Conservation (phyloP, 768 basidiomycete genomes). For the Termitomyces bulborhizus region DNA sequence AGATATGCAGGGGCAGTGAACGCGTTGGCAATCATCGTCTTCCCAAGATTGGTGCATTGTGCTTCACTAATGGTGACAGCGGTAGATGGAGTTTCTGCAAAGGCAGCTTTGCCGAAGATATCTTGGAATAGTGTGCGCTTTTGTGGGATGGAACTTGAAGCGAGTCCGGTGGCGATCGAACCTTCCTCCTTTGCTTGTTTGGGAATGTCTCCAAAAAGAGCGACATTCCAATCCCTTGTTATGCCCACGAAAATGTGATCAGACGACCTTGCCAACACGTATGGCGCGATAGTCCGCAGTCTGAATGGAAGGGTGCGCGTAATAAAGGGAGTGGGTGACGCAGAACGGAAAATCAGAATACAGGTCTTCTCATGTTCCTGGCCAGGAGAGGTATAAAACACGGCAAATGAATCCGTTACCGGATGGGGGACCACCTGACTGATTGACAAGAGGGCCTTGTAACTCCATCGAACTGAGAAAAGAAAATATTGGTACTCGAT, state of each 20-base stretch:
- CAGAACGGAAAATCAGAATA: slow-evolving; percentile 42
- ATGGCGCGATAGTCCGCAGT: slow-evolving; percentile 44
- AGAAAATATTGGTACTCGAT: neutral
- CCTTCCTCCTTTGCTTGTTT: slow-evolving; percentile 35
- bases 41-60: neutral
- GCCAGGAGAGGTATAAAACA: slow-evolving; percentile 36
- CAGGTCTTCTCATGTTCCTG: slow-evolving; percentile 28
- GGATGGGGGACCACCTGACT: slow-evolving; percentile 50
- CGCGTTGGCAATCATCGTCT: slow-evolving; percentile 8
- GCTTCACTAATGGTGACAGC: slow-evolving; percentile 6
- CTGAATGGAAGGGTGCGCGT: slow-evolving; percentile 51
- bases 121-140: slow-evolving; percentile 77
- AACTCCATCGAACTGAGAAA: slow-evolving; percentile 56
- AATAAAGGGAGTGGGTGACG: slow-evolving; percentile 38
- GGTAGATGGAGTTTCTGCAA: slow-evolving; percentile 28
- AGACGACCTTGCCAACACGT: slow-evolving; percentile 22
- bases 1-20: slow-evolving; percentile 73
- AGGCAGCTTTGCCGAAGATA: slow-evolving; percentile 80
- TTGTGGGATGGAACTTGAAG: slow-evolving; percentile 18
- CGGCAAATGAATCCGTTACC: slow-evolving; percentile 49
- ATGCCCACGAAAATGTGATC: slow-evolving; percentile 64
- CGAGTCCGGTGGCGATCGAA: slow-evolving; percentile 31
- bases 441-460: slow-evolving; percentile 30
- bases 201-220: slow-evolving; percentile 61
- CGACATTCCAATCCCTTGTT: slow-evolving; percentile 57